Base-by-base conservation (phyloP, 2,329 filamentous ascomycete genomes). In the Aulographum hederae region DNA sequence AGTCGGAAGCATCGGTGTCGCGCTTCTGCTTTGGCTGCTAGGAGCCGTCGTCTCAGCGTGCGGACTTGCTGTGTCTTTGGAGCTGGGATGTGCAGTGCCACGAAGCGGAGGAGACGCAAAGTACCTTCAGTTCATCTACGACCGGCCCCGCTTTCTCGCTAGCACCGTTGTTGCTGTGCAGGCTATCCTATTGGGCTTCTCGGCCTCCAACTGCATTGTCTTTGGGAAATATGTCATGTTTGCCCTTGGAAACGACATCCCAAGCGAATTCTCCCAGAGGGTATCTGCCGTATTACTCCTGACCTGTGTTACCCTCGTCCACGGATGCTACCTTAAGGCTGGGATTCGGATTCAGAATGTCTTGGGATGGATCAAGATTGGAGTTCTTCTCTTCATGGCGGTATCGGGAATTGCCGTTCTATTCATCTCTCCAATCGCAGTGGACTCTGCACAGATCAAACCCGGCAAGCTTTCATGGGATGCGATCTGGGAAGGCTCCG, bases 81-180 rank as follows among this genome's bases (percentile, higher is more conserved):
- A 81, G 43, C 76, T 69, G 41, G 75, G 75, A 0, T 73, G 65
- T 42, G 78, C 78, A 73, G 53, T 80, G 11, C 76, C 76, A 12
- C 60, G 73, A 1, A 75, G 69, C 1, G 75, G 75, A 5, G 75
- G 73, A 16, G 51, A 53, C 17, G 80, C 79, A 50, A 71, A 78
- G 5, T 79, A 78, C 43, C 62, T 80, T 28, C 74, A 80, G 47
- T 75, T 73, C 46, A 70, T 70, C 0, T 79, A 75, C 45, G 63
- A 65, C 2, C 57, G 58, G 19, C 75, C 75, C 2, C 61, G 63
- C 4, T 72, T 76, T 37, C 57, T 80, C 3, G 69, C 71, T 0
- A 73, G 72, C 2, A 72, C 68, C 0, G 45, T 79, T 12, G 57
- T 78, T 10, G 71, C 72, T 1, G 61, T 72, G 2, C 67, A 78